Base-by-base conservation (phyloP, 148 eudicot genomes). In the Nepenthes mirabilis region DNA sequence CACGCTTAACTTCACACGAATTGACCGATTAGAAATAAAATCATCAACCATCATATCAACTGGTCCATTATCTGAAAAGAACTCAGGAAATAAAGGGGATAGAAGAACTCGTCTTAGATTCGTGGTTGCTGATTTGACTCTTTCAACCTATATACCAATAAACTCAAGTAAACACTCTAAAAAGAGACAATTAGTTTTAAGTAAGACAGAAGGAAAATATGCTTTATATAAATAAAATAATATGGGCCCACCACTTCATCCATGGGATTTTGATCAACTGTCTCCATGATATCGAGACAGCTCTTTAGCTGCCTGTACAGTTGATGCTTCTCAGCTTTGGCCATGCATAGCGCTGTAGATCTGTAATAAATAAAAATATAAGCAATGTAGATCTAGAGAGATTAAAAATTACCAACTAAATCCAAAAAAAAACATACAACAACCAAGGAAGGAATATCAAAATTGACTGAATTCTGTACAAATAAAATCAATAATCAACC, bases 1-100 rank as follows among this genome's bases (percentile, higher is more conserved):
- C 82, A 93, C 66, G 69, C 71, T 75, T 61, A 93, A 55, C 79
- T 93, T 93, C 72, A 93, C 65, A 32, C 82, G 80, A 63, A 88
- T 72, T 37, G 96, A 86, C 53, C 66, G 82, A 70, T 60, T 79
- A 37, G 84, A 81, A 56, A 77, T 67, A 65, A 82, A 78, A 81
- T 88, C 95, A 77, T 88, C 96, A 43, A 88, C 99, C 99, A 88
- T 91, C 98, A 86, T 79, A 75, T 93, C 96, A 47, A 69, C 69
- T 52, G 83, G 56, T 32, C 89, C 95, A 73, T 82, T 83, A 65
- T 88, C 99, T 70, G 83, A 77, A 70, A 68, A 63, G 61, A 79
- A 73, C 72, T 84, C 96, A 65, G 91, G 79, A 82, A 88, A 93
- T 61, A 77, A 82, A 50, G 87, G 96, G 52, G 88, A 86, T 23